Evolutionary conservation across 225 moss, liverwort and hornwort species (phyloP).

Genomic region (Asterella californica): DNA sequence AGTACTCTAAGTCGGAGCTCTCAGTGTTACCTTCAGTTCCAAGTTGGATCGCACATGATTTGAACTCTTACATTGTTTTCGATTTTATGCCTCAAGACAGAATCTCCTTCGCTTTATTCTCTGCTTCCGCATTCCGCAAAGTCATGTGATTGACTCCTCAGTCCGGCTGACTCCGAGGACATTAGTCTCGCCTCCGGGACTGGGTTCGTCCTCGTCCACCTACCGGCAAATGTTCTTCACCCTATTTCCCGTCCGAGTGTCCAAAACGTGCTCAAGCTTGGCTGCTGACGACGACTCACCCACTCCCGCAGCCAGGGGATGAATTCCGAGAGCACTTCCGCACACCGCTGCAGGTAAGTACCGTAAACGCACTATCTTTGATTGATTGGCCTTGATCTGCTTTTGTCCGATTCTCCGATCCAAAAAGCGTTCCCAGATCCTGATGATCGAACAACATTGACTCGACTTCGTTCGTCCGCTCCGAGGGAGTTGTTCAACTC

Average conservation of each 20-base stretch:
- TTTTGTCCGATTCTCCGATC: not conserved
- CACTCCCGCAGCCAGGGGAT: not conserved
- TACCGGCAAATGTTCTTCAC: not conserved
- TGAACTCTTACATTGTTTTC: too few species aligned
- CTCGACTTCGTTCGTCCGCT: not conserved
- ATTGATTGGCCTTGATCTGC: not conserved
- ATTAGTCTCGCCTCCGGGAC: too few species aligned
- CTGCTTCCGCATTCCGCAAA: too few species aligned
- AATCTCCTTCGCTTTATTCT: too few species aligned
- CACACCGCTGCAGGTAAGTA: too few species aligned
- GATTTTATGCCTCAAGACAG: too few species aligned
- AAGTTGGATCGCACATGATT: too few species aligned
- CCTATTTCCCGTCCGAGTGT: not conserved
- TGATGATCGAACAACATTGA: not conserved
- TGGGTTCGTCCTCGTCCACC: not conserved
- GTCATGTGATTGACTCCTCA: too few species aligned
- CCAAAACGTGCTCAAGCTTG: not conserved
- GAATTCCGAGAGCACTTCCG: not conserved
- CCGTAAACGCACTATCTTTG: not conserved
- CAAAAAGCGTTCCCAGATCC: not conserved
- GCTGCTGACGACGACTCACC: not conserved
- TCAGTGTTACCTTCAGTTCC: too few species aligned
- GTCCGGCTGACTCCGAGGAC: not conserved
- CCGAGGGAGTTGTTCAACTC: not conserved
- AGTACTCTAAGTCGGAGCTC: too few species aligned